Conservation (phyloP, 2,329 filamentous ascomycete genomes). For the Calcarisporium arbuscula region DNA sequence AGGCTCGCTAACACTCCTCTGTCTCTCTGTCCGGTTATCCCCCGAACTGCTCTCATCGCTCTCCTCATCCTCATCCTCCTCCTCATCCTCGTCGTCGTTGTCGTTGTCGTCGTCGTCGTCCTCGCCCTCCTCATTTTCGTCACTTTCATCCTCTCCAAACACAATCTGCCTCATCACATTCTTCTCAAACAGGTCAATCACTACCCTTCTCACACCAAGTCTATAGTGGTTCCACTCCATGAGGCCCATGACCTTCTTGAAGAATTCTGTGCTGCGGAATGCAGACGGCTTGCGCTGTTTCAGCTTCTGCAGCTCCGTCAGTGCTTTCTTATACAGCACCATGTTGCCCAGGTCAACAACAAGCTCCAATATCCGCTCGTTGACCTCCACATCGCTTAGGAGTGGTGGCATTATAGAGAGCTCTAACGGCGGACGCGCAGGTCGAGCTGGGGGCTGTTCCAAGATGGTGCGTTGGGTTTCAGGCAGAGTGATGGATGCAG, state of each 20-base stretch:
- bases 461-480: slow-evolving; percentile 47
- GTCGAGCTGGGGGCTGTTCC: slow-evolving; percentile 34
- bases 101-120: slow-evolving; percentile 60
- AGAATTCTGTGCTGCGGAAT: slow-evolving; percentile 72
- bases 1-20: slow-evolving; percentile 46
- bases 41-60: slow-evolving; percentile 44
- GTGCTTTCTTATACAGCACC: slow-evolving; percentile 81
- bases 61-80: slow-evolving; percentile 52
- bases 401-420: slow-evolving; percentile 34
- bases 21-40: slow-evolving; percentile 51
- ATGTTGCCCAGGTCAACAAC: slow-evolving; percentile 89
- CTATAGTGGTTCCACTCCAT: slow-evolving; percentile 87
- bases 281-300: slow-evolving; percentile 67
- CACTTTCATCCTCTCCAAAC: slow-evolving; percentile 56
- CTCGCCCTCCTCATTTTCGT: slow-evolving; percentile 46
- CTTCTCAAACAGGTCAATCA: slow-evolving; percentile 92
- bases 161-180: slow-evolving; percentile 79
- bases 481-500: slow-evolving; percentile 40
- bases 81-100: slow-evolving; percentile 26
- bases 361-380: slow-evolving; percentile 74
- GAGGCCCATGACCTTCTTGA: slow-evolving; percentile 77
- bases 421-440: slow-evolving; percentile 36
- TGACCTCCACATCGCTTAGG: slow-evolving; percentile 58
- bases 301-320: slow-evolving; percentile 73
- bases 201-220: slow-evolving; percentile 78